Percentiles rank a stretch among this genome's conserved stretches.
Evolutionary conservation across 2,329 filamentous ascomycete species (phyloP).

Genomic region (Exserohilum turcica): DNA sequence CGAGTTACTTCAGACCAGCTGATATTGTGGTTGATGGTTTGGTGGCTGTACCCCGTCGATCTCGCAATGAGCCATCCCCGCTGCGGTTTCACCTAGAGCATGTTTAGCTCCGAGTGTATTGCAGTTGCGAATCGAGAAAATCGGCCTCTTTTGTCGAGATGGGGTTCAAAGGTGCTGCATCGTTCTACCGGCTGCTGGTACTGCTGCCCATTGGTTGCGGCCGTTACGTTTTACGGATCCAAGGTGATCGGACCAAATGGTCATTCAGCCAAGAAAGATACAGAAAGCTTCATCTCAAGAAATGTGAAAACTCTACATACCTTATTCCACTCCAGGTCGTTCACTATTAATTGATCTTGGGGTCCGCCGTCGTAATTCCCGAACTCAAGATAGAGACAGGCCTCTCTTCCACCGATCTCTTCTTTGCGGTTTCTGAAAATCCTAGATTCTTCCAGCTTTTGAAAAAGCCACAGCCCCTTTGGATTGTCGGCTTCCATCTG

Average conservation of each 20-base stretch:
- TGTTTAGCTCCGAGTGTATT: constrained; percentile 9
- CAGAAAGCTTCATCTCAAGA: not conserved
- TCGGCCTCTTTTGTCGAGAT: not conserved
- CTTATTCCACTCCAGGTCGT: constrained; percentile 34
- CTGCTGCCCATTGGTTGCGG: not conserved
- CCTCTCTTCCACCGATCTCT: not conserved
- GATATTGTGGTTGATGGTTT: constrained; percentile 22
- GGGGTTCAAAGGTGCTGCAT: not conserved
- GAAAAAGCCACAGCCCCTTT: constrained; percentile 36
- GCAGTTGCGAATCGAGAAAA: not conserved
- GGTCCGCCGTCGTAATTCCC: constrained; percentile 27
- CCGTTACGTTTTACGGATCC: not conserved
- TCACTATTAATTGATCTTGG: constrained; percentile 25
- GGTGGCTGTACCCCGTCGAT: constrained; percentile 4
- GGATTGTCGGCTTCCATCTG: constrained; percentile 22
- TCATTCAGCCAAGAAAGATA: not conserved
- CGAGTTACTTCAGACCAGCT: constrained; percentile 25
- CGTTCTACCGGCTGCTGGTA: not conserved
- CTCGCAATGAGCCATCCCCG: constrained; percentile 24
- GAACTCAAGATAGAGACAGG: constrained; percentile 15
- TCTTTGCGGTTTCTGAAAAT: not conserved
- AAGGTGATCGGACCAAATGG: not conserved
- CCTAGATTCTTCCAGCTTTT: constrained; percentile 30
- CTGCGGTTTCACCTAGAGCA: constrained; percentile 16
- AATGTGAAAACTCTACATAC: constrained; percentile 20